Evolutionary conservation across 1,284 basidiomycete genomes (phyloP).

Genomic region (Phaffia rhodozyma): DNA sequence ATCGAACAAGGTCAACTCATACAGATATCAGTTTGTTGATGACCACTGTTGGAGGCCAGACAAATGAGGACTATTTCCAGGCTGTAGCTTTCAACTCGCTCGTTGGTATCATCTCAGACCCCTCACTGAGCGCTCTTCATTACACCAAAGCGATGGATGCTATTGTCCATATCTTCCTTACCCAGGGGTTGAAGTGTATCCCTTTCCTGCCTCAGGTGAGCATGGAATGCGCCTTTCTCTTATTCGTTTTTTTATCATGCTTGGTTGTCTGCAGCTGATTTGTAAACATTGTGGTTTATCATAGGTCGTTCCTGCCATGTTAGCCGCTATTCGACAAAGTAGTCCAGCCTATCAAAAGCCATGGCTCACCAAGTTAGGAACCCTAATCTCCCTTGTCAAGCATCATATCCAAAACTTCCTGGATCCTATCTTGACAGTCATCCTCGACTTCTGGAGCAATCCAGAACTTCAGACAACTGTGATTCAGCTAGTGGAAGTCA

Average conservation of each 20-base stretch:
- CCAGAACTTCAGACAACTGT: constrained; percentile 79
- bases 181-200: constrained; percentile 92
- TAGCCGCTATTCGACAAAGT: constrained; percentile 72
- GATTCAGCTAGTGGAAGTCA: constrained; percentile 82
- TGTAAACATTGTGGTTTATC: background rate
- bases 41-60: constrained; percentile 46
- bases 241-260: background rate
- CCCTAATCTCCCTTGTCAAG: constrained; percentile 92
- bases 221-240: background rate
- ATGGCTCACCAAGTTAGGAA: constrained; percentile 91
- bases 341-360: constrained; percentile 74
- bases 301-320: constrained; percentile 93
- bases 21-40: constrained; percentile 47
- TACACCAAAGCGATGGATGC: constrained; percentile 87
- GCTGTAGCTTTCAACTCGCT: constrained; percentile 88
- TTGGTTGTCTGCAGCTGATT: background rate
- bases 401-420: constrained; percentile 93
- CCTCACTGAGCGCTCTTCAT: constrained; percentile 71
- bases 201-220: constrained; percentile 83
- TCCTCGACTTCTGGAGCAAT: constrained; percentile 71
- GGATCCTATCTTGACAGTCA: constrained; percentile 64
- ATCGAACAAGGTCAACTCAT: constrained; percentile 37
- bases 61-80: constrained; percentile 91
- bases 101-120: constrained; percentile 77
- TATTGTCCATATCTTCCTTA: constrained; percentile 99